Evolutionary conservation across 306 rosid genomes (phyloP).

Genomic region (Spatholobus suberectus): DNA sequence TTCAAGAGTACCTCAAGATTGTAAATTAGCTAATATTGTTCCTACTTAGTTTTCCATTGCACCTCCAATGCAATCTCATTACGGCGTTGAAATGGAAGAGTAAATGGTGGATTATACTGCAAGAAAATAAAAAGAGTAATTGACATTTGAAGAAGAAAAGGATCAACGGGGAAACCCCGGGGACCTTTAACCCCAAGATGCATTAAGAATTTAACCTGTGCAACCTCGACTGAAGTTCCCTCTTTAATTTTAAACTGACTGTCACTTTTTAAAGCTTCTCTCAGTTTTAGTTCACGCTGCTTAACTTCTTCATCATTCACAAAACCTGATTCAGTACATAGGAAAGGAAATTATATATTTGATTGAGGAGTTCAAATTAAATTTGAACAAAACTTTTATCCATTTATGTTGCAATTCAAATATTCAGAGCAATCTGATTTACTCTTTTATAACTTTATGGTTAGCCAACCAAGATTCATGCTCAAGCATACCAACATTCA

Average conservation of each 20-base stretch:
- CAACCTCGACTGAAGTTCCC: slow-evolving; percentile 70
- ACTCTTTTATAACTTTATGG: slow-evolving; percentile 22
- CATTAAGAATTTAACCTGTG: slow-evolving; percentile 66
- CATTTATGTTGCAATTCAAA: slow-evolving; percentile 1
- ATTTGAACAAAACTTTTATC: not conserved
- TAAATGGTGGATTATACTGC: slow-evolving; percentile 97
- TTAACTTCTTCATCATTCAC: slow-evolving; percentile 77
- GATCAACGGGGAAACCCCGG: not conserved
- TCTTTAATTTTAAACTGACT: slow-evolving; percentile 66
- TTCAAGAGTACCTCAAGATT: slow-evolving; percentile 30
- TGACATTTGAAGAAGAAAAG: slow-evolving; percentile 25
- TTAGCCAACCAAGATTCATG: not conserved
- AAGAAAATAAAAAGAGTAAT: slow-evolving; percentile 43
- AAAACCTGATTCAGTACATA: slow-evolving; percentile 64
- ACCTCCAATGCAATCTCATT: slow-evolving; percentile 94
- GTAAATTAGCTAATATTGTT: slow-evolving; percentile 23
- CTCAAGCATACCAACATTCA: not conserved
- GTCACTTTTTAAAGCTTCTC: slow-evolving; percentile 67
- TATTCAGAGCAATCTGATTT: slow-evolving; percentile 3
- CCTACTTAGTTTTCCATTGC: slow-evolving; percentile 64
- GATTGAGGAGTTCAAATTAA: slow-evolving; percentile 23
- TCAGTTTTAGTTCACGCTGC: slow-evolving; percentile 65
- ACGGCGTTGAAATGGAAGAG: slow-evolving; percentile 97
- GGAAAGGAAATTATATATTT: slow-evolving; percentile 27
- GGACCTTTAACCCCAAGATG: slow-evolving; percentile 40